Conservation (phyloP, 176 grass and related monocot genomes). For the Pontederia crassipes region DNA sequence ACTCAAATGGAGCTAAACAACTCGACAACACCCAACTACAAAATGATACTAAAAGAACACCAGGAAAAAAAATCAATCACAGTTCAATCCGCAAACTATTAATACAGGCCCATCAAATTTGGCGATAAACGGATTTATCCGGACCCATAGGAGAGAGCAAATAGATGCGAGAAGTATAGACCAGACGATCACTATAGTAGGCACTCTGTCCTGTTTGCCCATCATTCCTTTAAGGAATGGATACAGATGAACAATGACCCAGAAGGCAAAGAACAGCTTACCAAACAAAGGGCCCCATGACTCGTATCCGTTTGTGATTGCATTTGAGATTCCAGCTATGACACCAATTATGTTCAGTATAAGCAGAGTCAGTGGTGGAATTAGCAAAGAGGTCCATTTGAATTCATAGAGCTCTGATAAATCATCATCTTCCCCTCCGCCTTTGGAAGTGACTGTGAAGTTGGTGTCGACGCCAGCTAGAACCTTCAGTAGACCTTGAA, state of each 20-base stretch:
- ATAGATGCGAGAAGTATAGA: constrained; percentile 38
- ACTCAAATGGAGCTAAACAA: background rate
- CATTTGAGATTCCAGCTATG: constrained; percentile 29
- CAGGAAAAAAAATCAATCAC: constrained; percentile 7
- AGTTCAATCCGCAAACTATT: constrained; percentile 39
- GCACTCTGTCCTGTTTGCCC: constrained; percentile 37
- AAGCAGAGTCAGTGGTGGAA: constrained; percentile 39
- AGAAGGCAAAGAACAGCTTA: constrained; percentile 34
- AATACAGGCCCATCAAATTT: constrained; percentile 36
- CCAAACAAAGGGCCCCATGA: constrained; percentile 41
- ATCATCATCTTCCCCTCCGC: constrained; percentile 28
- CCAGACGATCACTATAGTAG: constrained; percentile 38
- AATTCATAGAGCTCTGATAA: constrained; percentile 37
- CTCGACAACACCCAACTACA: constrained; percentile 1
- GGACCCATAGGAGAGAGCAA: constrained; percentile 36
- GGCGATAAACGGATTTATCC: constrained; percentile 32
- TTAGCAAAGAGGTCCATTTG: constrained; percentile 37
- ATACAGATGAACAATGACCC: constrained; percentile 45
- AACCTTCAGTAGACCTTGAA: constrained; percentile 42
- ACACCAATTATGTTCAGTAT: constrained; percentile 38
- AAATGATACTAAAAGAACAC: background rate
- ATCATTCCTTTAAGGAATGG: constrained; percentile 46
- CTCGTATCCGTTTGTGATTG: constrained; percentile 29
- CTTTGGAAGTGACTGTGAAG: constrained; percentile 49
- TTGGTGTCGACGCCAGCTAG: constrained; percentile 34